These are phyloP conservation scores for Metschnikowia kunwiensis DNA, from an alignment of 805 yeast genomes.

Conservation along the genomic window DNA sequence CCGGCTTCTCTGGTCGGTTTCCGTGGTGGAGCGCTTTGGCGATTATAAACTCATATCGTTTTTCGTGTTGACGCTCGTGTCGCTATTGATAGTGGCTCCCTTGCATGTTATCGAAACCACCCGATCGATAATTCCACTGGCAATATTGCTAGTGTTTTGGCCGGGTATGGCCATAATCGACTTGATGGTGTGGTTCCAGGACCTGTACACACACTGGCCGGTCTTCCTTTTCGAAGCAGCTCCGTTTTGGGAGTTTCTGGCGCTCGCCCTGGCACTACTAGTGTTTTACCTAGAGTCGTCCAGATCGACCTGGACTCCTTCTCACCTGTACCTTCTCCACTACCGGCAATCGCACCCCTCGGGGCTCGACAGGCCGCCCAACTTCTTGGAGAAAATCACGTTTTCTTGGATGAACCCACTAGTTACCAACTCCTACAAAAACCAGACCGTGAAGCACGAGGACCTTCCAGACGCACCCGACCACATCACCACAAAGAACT, in stretches of 20 bases:
- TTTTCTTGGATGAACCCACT: conserved; percentile 49
- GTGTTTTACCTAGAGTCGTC: conserved; percentile 40
- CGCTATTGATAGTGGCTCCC: conserved; percentile 31
- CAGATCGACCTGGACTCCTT: conserved; percentile 36
- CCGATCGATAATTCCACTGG: conserved; percentile 35
- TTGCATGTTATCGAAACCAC: conserved; percentile 44
- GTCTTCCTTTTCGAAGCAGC: conserved; percentile 13
- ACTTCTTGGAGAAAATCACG: conserved; percentile 38
- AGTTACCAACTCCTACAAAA: conserved; percentile 37
- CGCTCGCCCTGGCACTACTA: conserved; percentile 25
- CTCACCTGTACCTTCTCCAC: conserved; percentile 32
- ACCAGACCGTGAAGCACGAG: conserved; percentile 29
- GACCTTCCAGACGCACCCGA: conserved; percentile 32
- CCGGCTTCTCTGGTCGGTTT: conserved; percentile 14
- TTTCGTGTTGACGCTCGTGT: conserved; percentile 4
- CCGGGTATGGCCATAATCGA: conserved; percentile 20
- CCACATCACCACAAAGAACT: conserved; percentile 22
- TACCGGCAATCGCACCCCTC: conserved; percentile 23
- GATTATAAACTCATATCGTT: conserved; percentile 21
- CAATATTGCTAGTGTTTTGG: conserved; percentile 44
- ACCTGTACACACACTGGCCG: conserved; percentile 24
- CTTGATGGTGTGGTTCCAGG: conserved; percentile 25
- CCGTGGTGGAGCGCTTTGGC: conserved; percentile 24
- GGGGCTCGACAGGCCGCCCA: conserved; percentile 22
- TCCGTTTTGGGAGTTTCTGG: conserved; percentile 4